Base-by-base conservation (phyloP, 345 rosid genomes). In the Crucihimalaya himalaica region DNA sequence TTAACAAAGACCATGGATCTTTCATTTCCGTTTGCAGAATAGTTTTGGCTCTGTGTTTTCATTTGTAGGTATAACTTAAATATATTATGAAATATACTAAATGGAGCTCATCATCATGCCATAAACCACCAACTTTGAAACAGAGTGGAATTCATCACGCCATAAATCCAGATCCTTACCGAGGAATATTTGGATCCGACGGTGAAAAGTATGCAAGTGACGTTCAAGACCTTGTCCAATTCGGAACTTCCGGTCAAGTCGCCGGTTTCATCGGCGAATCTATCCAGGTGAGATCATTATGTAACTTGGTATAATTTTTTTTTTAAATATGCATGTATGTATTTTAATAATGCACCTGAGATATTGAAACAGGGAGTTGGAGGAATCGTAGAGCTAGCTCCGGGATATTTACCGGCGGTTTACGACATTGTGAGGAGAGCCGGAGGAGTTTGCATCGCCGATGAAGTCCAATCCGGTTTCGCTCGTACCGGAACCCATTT, bases 91-190 rank as follows among this genome's bases (percentile, higher is more conserved):
- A 40, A 40, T 14, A 35, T 40, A 40, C 46, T 4, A 40, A 40
- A 8, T 35, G 40, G 40, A 35, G 40, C 13, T 35, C 4, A 2
- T 35, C 4, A 2, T 35, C 12, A 31, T 31, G 34, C 8, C 34
- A 6, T 10, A 10, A 37, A 40, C 14, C n/a, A 20, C 39, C 3
- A 39, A 68, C 73, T 67, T 51, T 60, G 69, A 32, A 64, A 73
- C 89, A 94, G 98, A 89, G 82, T 50, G 98, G 97, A 78, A 82
- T 94, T 46, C 98, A 91, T 70, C 98, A 94, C 81, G 91, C 96
- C 51, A 20, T 88, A 79, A 94, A 94, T 82, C 98, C 98, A 46
- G 98, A 94, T 63, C 96, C 98, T 1, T 94, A 91, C 74, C 82
- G 98, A 64, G 97, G 98, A 51, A 75, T 84, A 7, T 91, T 94